These are phyloP conservation scores for Candida sanyaensis DNA, from an alignment of 1,139 yeast species.

Conservation along the genomic window DNA sequence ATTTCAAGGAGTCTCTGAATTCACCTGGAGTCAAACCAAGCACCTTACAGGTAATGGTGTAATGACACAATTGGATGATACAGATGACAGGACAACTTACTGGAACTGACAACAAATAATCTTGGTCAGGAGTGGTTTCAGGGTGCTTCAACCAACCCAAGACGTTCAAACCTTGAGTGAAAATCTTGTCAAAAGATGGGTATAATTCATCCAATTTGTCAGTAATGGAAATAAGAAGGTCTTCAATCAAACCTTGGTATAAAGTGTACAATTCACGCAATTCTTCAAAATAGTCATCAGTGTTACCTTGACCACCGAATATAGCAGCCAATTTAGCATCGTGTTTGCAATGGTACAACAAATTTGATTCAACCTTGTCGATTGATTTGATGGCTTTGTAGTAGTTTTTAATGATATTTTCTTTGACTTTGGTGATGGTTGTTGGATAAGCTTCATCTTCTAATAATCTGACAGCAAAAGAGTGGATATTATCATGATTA, in stretches of 20 bases:
- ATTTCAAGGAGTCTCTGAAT: slow-evolving; percentile 64
- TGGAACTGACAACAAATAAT: slow-evolving; percentile 87
- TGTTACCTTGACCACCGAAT: slow-evolving; percentile 99
- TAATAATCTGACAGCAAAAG: slow-evolving; percentile 76
- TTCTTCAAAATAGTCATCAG: slow-evolving; percentile 97
- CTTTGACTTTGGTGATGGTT: slow-evolving; percentile 67
- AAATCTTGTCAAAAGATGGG: slow-evolving; percentile 80
- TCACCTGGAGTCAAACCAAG: slow-evolving; percentile 91
- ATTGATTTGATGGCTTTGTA: slow-evolving; percentile 62
- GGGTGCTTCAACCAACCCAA: slow-evolving; percentile 84
- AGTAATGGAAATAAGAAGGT: slow-evolving; percentile 71
- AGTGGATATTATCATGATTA: slow-evolving; percentile 66
- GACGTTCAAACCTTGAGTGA: slow-evolving; percentile 91
- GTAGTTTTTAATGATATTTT: slow-evolving; percentile 67
- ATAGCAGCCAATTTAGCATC: slow-evolving; percentile 73
- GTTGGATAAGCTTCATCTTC: slow-evolving; percentile 57
- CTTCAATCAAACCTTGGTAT: slow-evolving; percentile 77
- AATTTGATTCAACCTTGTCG: slow-evolving; percentile 44
- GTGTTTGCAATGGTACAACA: slow-evolving; percentile 41
- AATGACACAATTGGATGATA: slow-evolving; percentile 92
- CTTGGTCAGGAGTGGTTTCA: slow-evolving; percentile 85
- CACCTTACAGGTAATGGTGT: slow-evolving; percentile 81
- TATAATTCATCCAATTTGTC: slow-evolving; percentile 67
- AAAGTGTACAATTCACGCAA: slow-evolving; percentile 79
- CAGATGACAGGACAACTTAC: slow-evolving; percentile 96